Percentiles rank a stretch among this genome's conserved stretches.
These are phyloP conservation scores for Chimonanthus salicifolius DNA, from an alignment of 164 flowering plant genomes.

Conservation along the genomic window DNA sequence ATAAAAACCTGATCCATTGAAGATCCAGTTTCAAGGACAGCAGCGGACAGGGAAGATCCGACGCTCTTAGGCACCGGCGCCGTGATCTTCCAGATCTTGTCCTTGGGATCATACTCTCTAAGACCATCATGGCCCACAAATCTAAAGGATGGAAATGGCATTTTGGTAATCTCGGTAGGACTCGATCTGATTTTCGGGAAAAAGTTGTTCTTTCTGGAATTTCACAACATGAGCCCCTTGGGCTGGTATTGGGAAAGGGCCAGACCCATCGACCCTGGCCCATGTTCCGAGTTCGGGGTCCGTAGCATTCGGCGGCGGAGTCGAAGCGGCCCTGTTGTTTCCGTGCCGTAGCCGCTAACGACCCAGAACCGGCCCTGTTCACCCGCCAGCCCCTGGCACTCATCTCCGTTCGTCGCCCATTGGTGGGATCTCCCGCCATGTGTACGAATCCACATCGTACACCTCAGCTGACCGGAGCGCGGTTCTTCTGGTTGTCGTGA, in stretches of 20 bases:
- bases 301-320: constrained; percentile 22
- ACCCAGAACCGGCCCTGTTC: constrained; percentile 26
- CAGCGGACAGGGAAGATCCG: constrained; percentile 3
- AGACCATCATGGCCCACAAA: constrained; percentile 4
- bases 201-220: neutral
- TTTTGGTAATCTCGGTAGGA: neutral
- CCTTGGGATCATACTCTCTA: constrained; percentile 9
- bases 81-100: constrained; percentile 7
- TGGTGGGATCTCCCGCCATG: constrained; percentile 17
- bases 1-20: constrained; percentile 6
- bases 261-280: constrained; percentile 14
- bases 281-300: constrained; percentile 12
- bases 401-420: constrained; percentile 25
- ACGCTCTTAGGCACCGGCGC: constrained; percentile 2
- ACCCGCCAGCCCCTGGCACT: constrained; percentile 22
- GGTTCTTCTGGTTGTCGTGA: constrained; percentile 28
- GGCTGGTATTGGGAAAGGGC: constrained; percentile 11
- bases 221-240: constrained; percentile 3
- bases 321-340: constrained; percentile 28
- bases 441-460: constrained; percentile 14
- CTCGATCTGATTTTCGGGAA: too few relatives aligned
- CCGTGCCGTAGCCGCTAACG: constrained; percentile 32
- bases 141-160: neutral
- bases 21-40: neutral
- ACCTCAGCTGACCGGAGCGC: constrained; percentile 22